A percentile compares a stretch with the other conserved stretches of the same genome.
These are phyloP conservation scores for Sphagnum tenellum DNA, from an alignment of 225 moss, liverwort and hornwort species.

Conservation along the genomic window DNA sequence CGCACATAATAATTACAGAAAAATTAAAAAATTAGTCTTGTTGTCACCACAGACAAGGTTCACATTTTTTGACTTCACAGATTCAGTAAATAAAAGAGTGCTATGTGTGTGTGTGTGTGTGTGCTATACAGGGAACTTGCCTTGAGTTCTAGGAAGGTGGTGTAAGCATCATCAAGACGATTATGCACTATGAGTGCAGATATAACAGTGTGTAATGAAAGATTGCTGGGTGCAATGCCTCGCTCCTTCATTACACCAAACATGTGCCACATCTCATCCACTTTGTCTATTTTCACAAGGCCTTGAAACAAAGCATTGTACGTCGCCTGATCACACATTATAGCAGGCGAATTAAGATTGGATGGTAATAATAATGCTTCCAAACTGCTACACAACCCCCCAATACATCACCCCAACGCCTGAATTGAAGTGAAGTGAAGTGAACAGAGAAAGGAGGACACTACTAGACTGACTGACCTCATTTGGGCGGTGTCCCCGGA, in stretches of 20 bases:
- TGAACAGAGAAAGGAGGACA: no score
- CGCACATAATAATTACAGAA: no score
- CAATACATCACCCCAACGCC: no score
- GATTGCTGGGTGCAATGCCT: conserved; percentile 23
- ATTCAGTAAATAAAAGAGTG: no score
- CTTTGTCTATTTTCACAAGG: conserved; percentile 40
- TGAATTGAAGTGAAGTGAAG: no score
- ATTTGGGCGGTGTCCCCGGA: conserved; percentile 67
- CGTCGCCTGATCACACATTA: conserved; percentile 23
- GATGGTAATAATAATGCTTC: no score
- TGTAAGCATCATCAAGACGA: conserved; percentile 21
- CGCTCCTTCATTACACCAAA: conserved; percentile 36
- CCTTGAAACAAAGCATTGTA: conserved; percentile 50
- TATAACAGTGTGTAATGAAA: conserved; percentile 40
- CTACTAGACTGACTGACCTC: conserved; percentile 24
- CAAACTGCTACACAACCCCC: no score
- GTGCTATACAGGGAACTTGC: conserved; percentile 7
- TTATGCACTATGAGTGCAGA: conserved; percentile 23
- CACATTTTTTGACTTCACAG: no score
- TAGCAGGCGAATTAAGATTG: no score
- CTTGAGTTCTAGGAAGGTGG: conserved; percentile 26
- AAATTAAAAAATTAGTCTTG: no score
- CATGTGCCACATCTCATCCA: conserved; percentile 36
- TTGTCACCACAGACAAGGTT: no score
- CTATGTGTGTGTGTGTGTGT: no score